Percentiles rank a stretch among this genome's conserved stretches.
Conservation (phyloP, 495 filamentous ascomycete species). For the Glarea lozoyensis region DNA sequence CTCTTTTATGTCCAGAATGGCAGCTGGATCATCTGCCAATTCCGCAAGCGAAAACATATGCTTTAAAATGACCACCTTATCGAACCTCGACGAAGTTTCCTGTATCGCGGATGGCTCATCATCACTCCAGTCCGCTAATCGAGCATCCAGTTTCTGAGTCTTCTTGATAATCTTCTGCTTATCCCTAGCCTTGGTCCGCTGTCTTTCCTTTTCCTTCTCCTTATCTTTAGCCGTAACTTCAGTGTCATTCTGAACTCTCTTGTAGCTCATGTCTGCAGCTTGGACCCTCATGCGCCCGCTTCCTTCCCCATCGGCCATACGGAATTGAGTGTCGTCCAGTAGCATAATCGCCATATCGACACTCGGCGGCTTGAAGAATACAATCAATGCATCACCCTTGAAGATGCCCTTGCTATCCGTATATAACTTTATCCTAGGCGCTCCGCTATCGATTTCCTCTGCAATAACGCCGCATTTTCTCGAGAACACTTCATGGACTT, state of each 20-base stretch:
- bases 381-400: conserved; percentile 88
- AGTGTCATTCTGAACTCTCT: conserved; percentile 42
- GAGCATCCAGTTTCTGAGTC: conserved; percentile 79
- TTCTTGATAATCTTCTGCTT: conserved; percentile 84
- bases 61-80: conserved; percentile 79
- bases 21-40: conserved; percentile 75
- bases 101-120: conserved; percentile 57
- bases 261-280: conserved; percentile 81
- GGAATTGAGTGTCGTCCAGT: conserved; percentile 83
- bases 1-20: conserved; percentile 83
- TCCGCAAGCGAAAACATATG: conserved; percentile 91
- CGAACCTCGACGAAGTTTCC: conserved; percentile 52
- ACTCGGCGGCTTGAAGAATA: conserved; percentile 89
- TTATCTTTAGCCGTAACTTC: conserved; percentile 20
- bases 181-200: conserved; percentile 51
- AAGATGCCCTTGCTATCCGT: conserved; percentile 69
- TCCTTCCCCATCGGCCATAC: conserved; percentile 44
- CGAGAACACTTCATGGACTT: conserved; percentile 76
- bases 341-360: conserved; percentile 84
- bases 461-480: conserved; percentile 86
- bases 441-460: conserved; percentile 79
- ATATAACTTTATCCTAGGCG: conserved; percentile 90
- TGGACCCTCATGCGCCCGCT: conserved; percentile 69
- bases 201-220: conserved; percentile 44
- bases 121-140: conserved; percentile 89